A percentile compares a stretch with the other conserved stretches of the same genome.
Conservation (phyloP, 2,329 filamentous ascomycete genomes). For the Elsinoe arachidis region DNA sequence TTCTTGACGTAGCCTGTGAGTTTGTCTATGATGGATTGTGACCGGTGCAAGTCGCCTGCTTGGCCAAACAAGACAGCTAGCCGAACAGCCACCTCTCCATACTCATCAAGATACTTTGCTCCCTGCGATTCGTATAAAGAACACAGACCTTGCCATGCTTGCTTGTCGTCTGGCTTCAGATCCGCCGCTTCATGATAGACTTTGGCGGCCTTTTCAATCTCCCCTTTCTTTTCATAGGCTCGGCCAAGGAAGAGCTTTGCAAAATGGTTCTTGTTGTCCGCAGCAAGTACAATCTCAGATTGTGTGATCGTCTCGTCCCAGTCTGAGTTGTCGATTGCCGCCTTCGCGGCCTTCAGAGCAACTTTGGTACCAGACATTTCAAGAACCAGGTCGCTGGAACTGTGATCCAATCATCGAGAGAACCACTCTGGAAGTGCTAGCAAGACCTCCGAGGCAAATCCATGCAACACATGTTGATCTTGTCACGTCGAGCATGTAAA, state of each 20-base stretch:
- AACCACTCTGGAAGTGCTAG: too few species aligned
- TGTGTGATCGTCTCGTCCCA: conserved; percentile 67
- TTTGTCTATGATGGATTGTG: conserved; percentile 63
- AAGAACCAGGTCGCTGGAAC: background rate
- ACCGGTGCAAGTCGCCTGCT: conserved; percentile 50
- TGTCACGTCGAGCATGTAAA: background rate
- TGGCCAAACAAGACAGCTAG: conserved; percentile 67
- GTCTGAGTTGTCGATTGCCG: conserved; percentile 67
- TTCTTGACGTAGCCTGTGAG: conserved; percentile 65
- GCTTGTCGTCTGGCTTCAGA: conserved; percentile 65
- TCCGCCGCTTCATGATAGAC: conserved; percentile 65
- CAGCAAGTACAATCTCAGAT: conserved; percentile 58
- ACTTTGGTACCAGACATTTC: conserved; percentile 51
- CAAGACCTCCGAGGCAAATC: too few species aligned
- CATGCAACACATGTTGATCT: too few species aligned
- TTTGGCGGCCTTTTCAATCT: conserved; percentile 62
- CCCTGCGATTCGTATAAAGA: conserved; percentile 76
- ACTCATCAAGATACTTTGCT: conserved; percentile 58
- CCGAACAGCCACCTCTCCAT: conserved; percentile 62
- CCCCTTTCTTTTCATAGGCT: conserved; percentile 67
- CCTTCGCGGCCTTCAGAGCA: conserved; percentile 70
- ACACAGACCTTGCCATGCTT: conserved; percentile 84
- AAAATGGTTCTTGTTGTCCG: conserved; percentile 73
- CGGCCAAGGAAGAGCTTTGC: conserved; percentile 83
- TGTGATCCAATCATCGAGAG: background rate